A percentile compares a stretch with the other conserved stretches of the same genome.
phyloP scores from a whole-genome alignment of 306 rosid species.

The Astragalus membranaceus region DNA sequence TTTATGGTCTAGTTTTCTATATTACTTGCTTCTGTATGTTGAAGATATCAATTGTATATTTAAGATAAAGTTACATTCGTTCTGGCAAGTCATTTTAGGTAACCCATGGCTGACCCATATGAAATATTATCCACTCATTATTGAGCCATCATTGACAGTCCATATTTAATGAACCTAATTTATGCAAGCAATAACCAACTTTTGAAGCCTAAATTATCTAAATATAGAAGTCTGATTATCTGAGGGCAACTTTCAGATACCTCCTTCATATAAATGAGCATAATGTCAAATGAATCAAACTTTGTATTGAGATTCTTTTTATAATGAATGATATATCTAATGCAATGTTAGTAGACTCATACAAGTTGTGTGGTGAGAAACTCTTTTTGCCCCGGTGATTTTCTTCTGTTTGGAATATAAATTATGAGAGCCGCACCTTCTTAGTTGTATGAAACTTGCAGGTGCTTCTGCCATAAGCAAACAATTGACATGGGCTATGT shows the following conservation, averaged over 20 bases:
- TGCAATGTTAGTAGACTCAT: background rate
- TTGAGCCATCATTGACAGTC: background rate
- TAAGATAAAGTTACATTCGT: background rate
- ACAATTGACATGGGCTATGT: conserved; percentile 94
- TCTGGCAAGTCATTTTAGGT: background rate
- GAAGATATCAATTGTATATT: background rate
- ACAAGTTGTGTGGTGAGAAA: background rate
- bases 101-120: background rate
- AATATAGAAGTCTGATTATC: background rate
- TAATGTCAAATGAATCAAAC: background rate
- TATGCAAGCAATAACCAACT: background rate
- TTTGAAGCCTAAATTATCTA: conserved; percentile 7
- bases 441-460: conserved; percentile 39
- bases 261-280: background rate
- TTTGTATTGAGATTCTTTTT: background rate
- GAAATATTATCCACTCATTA: background rate
- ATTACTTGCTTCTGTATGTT: conserved; percentile 8
- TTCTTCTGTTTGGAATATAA: conserved; percentile 8
- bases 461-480: conserved; percentile 99
- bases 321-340: background rate
- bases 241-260: background rate
- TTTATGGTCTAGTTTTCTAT: background rate
- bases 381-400: background rate
- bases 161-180: background rate
- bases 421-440: background rate